Conservation (phyloP, 192 early-diverging fungal genomes). For the Pecoramyces ruminantium region DNA sequence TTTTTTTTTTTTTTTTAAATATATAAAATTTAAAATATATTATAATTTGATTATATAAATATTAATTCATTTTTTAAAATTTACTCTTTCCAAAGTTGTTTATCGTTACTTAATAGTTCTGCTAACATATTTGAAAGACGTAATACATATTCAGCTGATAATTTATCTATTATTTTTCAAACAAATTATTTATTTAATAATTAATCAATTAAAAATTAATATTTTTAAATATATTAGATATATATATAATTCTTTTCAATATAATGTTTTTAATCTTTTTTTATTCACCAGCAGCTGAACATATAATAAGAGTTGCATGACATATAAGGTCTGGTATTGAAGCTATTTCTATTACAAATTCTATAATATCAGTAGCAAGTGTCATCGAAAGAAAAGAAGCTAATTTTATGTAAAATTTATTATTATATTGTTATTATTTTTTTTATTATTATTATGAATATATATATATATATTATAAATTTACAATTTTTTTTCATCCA, state of each 20-base stretch:
- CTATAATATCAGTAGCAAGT: background rate
- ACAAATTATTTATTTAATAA: too few species aligned
- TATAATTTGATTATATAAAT: too few species aligned
- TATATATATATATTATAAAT: too few species aligned
- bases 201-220: too few species aligned
- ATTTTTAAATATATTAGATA: too few species aligned
- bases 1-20: too few species aligned
- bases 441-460: too few species aligned
- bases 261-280: too few species aligned
- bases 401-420: background rate
- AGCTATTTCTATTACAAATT: background rate
- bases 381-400: background rate
- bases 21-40: too few species aligned
- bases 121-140: background rate
- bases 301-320: background rate
- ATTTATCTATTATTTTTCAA: background rate
- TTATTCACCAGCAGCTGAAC: background rate
- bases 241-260: too few species aligned
- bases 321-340: background rate
- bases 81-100: background rate
- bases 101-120: background rate
- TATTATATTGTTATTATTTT: too few species aligned
- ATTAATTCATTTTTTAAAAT: too few species aligned
- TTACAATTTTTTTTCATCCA: background rate
- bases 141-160: background rate